Evolutionary conservation across 225 moss, liverwort and hornwort genomes (phyloP).

Genomic region (Rhytidiadelphus loreus): DNA sequence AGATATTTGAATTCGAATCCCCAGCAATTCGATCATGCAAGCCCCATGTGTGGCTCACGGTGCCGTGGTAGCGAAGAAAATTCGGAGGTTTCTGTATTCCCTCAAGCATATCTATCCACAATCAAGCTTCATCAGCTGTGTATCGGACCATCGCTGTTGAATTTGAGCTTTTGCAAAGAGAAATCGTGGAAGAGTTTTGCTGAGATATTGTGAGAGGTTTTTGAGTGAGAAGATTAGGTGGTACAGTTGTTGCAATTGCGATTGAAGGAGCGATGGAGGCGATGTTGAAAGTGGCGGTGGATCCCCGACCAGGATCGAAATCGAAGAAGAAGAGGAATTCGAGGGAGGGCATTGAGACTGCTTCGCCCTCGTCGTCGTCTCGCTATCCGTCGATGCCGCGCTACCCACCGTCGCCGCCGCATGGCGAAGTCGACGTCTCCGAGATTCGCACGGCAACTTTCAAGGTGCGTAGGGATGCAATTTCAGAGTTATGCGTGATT

Average conservation of each 20-base stretch:
- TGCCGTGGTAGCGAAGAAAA: neutral
- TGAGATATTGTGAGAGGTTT: neutral
- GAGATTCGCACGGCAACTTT: constrained; percentile 60
- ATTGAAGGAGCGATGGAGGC: constrained; percentile 8
- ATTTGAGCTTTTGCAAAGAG: neutral
- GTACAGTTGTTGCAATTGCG: neutral
- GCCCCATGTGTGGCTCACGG: neutral
- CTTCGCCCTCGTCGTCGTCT: constrained; percentile 38
- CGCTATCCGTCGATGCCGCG: constrained; percentile 76
- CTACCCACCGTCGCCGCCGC: constrained; percentile 34
- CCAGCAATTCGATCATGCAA: neutral
- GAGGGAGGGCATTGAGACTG: constrained; percentile 3
- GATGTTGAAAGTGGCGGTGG: constrained; percentile 24
- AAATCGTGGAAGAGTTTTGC: neutral
- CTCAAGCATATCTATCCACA: neutral
- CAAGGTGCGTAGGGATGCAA: neutral
- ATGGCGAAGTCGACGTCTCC: constrained; percentile 26
- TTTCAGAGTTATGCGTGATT: neutral
- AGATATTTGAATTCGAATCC: neutral
- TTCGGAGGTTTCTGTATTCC: neutral
- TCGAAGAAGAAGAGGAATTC: constrained; percentile 8
- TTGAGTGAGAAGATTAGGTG: neutral
- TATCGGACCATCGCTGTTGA: neutral
- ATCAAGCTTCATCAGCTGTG: neutral
- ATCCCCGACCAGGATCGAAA: neutral